Conservation (phyloP, 78 protist species). For the Planoprotostelium fungivorum region DNA sequence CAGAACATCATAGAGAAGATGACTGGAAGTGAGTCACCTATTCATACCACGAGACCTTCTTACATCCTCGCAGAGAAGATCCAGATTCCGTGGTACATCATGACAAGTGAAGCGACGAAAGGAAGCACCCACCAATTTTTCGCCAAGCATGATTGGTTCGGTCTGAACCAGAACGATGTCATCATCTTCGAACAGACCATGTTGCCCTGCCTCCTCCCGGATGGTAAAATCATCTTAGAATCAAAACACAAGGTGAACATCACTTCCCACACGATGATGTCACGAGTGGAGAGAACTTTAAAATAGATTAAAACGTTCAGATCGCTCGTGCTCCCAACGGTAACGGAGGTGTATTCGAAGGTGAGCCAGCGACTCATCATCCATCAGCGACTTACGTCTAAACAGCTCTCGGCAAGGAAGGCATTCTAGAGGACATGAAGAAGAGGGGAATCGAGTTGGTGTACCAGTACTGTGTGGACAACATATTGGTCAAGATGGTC, state of each 20-base stretch:
- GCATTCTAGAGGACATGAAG: slow-evolving; percentile 73
- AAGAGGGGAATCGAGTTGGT: slow-evolving; percentile 65
- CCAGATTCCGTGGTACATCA: slow-evolving; percentile 72
- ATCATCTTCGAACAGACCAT: slow-evolving; percentile 83
- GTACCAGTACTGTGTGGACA: slow-evolving; percentile 91
- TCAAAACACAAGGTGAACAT: slow-evolving; percentile 13
- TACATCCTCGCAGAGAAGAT: not conserved
- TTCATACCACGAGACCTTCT: not conserved
- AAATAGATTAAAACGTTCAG: not conserved
- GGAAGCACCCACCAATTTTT: slow-evolving; percentile 72
- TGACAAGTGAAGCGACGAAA: slow-evolving; percentile 87
- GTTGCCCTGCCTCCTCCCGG: slow-evolving; percentile 80
- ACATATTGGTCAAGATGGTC: slow-evolving; percentile 75
- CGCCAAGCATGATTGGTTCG: slow-evolving; percentile 70
- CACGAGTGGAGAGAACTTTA: not conserved
- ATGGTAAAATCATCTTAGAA: slow-evolving; percentile 79
- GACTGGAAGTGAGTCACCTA: not conserved
- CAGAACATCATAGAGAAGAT: slow-evolving; percentile 35
- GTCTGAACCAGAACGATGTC: slow-evolving; percentile 64
- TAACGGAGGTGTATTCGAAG: slow-evolving; percentile 89
- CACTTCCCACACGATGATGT: not conserved
- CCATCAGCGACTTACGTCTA: not conserved
- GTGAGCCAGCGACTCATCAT: not conserved
- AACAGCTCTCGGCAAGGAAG: slow-evolving; percentile 45
- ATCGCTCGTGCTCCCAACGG: slow-evolving; percentile 90